A percentile compares a stretch with the other conserved stretches of the same genome.
These are phyloP conservation scores for Ophiostoma quercus DNA, from an alignment of 2,329 filamentous ascomycete genomes.

Conservation along the genomic window DNA sequence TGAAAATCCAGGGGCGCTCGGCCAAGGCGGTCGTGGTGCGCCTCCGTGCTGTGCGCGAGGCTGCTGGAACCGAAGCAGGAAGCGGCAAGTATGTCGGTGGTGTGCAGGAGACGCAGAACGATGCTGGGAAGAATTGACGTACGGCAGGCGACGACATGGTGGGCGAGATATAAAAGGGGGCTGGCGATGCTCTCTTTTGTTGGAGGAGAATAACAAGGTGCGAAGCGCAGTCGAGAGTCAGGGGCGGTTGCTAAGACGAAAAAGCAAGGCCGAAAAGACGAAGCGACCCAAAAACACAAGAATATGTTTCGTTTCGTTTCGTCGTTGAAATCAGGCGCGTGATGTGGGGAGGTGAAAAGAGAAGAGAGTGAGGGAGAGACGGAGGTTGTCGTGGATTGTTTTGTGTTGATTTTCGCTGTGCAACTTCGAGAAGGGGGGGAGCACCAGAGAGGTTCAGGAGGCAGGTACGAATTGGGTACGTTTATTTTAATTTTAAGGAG, in stretches of 20 bases:
- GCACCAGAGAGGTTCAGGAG: conserved; percentile 20
- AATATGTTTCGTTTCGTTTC: conserved; percentile 27
- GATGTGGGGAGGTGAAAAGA: conserved; percentile 16
- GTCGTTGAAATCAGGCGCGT: conserved; percentile 15
- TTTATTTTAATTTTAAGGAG: conserved; percentile 29
- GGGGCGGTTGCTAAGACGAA: no score
- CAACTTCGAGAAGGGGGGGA: conserved; percentile 22
- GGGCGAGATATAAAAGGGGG: conserved; percentile 21
- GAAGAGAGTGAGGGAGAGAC: conserved; percentile 13
- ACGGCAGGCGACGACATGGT: conserved; percentile 35
- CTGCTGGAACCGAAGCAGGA: no score
- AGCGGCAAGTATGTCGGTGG: no score
- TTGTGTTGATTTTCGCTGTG: conserved; percentile 23
- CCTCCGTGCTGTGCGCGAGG: no score
- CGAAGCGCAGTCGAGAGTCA: no score
- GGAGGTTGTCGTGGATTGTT: conserved; percentile 20
- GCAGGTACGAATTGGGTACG: conserved; percentile 23
- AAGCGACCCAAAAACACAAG: conserved; percentile 16
- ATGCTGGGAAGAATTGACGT: conserved; percentile 31
- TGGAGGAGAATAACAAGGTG: conserved; percentile 14
- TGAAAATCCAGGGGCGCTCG: no score
- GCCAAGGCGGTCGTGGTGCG: no score
- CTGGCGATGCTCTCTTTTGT: no score
- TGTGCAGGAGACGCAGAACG: no score
- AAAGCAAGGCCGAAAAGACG: conserved; percentile 14